Conservation (phyloP, 768 basidiomycete species). For the Asterophora parasitica region DNA sequence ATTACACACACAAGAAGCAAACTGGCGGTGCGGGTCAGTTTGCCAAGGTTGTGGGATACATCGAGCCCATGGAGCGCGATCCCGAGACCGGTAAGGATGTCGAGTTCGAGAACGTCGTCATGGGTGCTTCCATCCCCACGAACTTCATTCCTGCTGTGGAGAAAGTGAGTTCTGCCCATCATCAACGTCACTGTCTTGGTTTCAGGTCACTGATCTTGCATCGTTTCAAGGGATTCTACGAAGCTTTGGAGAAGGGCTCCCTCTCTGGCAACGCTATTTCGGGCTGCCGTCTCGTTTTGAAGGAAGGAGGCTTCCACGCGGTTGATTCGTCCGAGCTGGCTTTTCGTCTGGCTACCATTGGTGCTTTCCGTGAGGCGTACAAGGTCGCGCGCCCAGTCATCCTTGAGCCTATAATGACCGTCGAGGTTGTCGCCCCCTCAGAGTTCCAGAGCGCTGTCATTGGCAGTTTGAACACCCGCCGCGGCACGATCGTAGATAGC, state of each 20-base stretch:
- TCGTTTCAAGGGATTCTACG: conserved; percentile 76
- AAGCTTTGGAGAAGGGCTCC: conserved; percentile 88
- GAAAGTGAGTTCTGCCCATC: conserved; percentile 50
- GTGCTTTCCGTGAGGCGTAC: conserved; percentile 91
- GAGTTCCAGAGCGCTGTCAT: conserved; percentile 97
- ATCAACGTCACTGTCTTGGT: not conserved
- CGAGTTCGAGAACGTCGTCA: conserved; percentile 81
- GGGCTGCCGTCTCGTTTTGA: conserved; percentile 81
- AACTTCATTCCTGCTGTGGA: conserved; percentile 94
- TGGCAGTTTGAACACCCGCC: conserved; percentile 86
- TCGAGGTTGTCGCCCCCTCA: conserved; percentile 91
- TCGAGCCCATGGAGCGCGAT: conserved; percentile 81
- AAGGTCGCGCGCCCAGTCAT: conserved; percentile 72
- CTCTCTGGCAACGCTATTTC: conserved; percentile 85
- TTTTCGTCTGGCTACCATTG: conserved; percentile 85
- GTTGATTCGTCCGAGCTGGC: conserved; percentile 97
- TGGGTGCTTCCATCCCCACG: conserved; percentile 88
- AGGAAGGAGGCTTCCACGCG: conserved; percentile 88
- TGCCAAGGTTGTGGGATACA: conserved; percentile 84
- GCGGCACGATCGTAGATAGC: conserved; percentile 92
- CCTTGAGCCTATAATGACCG: conserved; percentile 97
- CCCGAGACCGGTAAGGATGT: conserved; percentile 76
- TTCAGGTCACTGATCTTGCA: not conserved
- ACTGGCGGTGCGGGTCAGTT: conserved; percentile 97
- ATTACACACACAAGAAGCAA: conserved; percentile 97